Base-by-base conservation (phyloP, 2,329 filamentous ascomycete species). In the Didymosphaeria variabile region DNA sequence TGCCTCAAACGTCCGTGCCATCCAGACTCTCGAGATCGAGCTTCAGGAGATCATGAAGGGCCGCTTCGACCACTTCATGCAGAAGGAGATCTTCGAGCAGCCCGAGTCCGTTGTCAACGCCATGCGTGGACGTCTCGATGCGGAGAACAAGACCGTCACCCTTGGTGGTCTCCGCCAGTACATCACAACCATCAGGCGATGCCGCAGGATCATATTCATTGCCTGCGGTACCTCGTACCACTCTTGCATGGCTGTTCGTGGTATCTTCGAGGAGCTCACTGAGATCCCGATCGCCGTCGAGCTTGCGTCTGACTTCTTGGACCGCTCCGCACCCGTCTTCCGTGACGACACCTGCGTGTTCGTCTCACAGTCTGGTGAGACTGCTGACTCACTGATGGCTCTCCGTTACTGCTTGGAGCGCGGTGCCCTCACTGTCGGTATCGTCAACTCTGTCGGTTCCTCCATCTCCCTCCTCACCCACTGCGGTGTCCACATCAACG, bases 21-120 rank as follows among this genome's bases (percentile, higher is more conserved):
- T 99, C 80, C 95, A 99, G 87, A 99, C 95, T 58, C 88, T 99
- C 59, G 95, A 99, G 86, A 91, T 99, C 54, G 93, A 99, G 86
- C 90, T 99, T 67, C 95, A 99, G 85, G 94, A 99, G 86, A 99
- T 99, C 83, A 99, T 99, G 95, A 99, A 99, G 90, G 95, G 95
- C 82, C 96, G 95, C 80, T 99, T 98, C 82, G 95, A 99, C 81
- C 95, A 99, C 85, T 99, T 97, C 87, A 99, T 99, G 95, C 95
- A 99, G 81, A 99, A 99, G 89, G 95, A 99, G 82, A 99, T 99
- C 77, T 99, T 99, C 81, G 95, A 99, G 87, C 95, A 99, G 86
- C 95, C 95, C 77, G 95, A 99, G 84, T 99, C 95, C 15, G 93
- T 99, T 64, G 90, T 99, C 85, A 99, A 99, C 88, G 97, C 95